Evolutionary conservation across 129 eudicot species (phyloP).

Genomic region (Flaveria brownii): DNA sequence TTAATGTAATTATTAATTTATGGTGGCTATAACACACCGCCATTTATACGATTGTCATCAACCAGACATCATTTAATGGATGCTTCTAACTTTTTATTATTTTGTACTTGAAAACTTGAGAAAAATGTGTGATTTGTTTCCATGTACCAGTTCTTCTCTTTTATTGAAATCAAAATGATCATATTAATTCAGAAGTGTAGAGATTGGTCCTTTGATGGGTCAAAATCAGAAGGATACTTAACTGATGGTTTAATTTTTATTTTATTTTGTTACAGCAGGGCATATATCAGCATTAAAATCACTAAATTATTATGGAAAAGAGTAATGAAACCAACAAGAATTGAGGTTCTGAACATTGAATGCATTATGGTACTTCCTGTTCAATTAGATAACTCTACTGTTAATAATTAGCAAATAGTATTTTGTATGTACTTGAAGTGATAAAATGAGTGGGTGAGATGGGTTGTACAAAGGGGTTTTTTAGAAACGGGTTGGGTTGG

Average conservation of each 20-base stretch:
- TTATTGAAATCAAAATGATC: not conserved
- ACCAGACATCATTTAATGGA: constrained; percentile 29
- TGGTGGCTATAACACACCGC: constrained; percentile 26
- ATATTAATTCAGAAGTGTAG: not conserved
- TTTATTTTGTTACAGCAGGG: constrained; percentile 3
- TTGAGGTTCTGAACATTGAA: constrained; percentile 28
- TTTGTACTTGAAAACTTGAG: constrained; percentile 17
- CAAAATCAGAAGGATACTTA: constrained; percentile 25
- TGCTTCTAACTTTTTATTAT: constrained; percentile 29
- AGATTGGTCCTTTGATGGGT: constrained; percentile 24
- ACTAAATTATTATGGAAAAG: constrained; percentile 13
- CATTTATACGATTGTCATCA: constrained; percentile 4
- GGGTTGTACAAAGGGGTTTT: not conserved
- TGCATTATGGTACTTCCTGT: constrained; percentile 23
- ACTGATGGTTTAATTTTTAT: constrained; percentile 1
- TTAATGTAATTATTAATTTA: constrained; percentile 30
- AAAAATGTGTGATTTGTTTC: not conserved
- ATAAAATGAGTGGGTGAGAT: not conserved
- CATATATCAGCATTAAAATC: constrained; percentile 13
- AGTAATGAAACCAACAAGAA: constrained; percentile 25
- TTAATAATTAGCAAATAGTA: not conserved
- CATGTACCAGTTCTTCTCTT: not conserved
- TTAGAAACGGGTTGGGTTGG: not conserved
- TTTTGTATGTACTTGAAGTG: not conserved
- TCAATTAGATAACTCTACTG: constrained; percentile 16